Evolutionary conservation across 2,329 filamentous ascomycete species (phyloP), one percentile per base, ranked within the genome.

Genomic region (Penicillium concentricum): DNA sequence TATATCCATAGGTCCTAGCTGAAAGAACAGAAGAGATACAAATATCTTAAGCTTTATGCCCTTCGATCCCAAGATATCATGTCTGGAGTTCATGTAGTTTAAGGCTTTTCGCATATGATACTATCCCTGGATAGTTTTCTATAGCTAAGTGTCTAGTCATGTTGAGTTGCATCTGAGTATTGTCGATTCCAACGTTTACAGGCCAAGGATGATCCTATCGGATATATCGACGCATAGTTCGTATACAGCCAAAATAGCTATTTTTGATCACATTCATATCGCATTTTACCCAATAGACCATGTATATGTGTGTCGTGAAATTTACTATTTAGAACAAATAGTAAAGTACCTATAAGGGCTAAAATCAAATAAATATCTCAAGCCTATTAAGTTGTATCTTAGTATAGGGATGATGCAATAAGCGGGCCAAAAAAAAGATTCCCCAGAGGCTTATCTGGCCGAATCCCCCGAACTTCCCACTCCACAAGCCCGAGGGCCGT

Each of bases 361-460:
- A 35, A 35, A n/a, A 2, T 16, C n/a, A 12, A 10, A 38, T 28
- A 15, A 38, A 37, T 10, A 26, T 48, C n/a, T 15, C 43, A 10
- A 32, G 30, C 18, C 22, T 28, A 18, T n/a, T 22, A 15, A 38
- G n/a, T 28, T 49, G 16, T 28, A 18, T 32, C 13, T 10, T 5
- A 24, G 9, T 49, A 30, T 20, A 35, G 41, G 24, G 26, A 51
- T 64, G 58, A 62, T 60, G 55, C 61, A 62, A 62, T 51, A 30
- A 32, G 51, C 46, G 46, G 54, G 49, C 30, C 30, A 35, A 35
- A 47, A 57, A 59, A 60, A 57, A 43, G 24, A 51, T 57, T 58
- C 50, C 53, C 61, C 52, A 60, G 55, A 58, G 62, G 69, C 64
- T 71, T 69, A 72, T 72, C 69, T 72, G 70, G 65, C 69, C 62